Evolutionary conservation across 805 yeast genomes (phyloP).

Genomic region (Pichia scutulata): DNA sequence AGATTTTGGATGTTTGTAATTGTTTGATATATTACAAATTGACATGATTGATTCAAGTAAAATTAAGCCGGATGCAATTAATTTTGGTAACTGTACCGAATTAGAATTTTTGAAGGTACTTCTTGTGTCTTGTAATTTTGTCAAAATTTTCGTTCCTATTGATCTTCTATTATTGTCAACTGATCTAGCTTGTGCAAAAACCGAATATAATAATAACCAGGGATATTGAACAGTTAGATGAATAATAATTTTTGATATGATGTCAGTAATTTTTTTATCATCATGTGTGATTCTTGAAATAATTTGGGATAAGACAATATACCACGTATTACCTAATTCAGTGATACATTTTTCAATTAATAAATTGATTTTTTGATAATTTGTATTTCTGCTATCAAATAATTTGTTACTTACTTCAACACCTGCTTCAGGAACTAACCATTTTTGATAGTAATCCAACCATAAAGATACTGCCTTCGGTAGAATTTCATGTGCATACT

Average conservation of each 20-base stretch:
- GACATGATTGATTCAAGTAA: slow-evolving; percentile 36
- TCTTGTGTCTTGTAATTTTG: slow-evolving; percentile 20
- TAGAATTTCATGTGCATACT: slow-evolving; percentile 54
- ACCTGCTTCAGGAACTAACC: slow-evolving; percentile 5
- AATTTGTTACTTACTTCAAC: background rate
- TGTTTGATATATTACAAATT: slow-evolving; percentile 27
- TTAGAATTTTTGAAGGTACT: slow-evolving; percentile 3
- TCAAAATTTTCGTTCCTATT: slow-evolving; percentile 40
- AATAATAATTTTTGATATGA: slow-evolving; percentile 51
- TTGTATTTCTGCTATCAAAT: background rate
- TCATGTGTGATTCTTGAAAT: slow-evolving; percentile 70
- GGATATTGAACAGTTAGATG: slow-evolving; percentile 62
- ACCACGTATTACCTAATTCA: slow-evolving; percentile 48
- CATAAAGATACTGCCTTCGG: slow-evolving; percentile 89
- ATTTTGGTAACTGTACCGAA: slow-evolving; percentile 12
- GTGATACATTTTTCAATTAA: slow-evolving; percentile 16
- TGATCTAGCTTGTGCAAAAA: slow-evolving; percentile 64
- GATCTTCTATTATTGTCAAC: slow-evolving; percentile 36
- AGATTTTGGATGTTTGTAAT: slow-evolving; percentile 5
- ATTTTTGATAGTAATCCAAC: slow-evolving; percentile 62
- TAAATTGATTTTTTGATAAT: slow-evolving; percentile 8
- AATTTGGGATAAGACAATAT: slow-evolving; percentile 77
- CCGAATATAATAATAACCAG: slow-evolving; percentile 77
- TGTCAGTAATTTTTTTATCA: slow-evolving; percentile 45
- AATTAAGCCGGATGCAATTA: slow-evolving; percentile 25